Percentiles rank a stretch among this genome's conserved stretches.
Conservation (phyloP, 371 early-diverging fungal genomes). For the Mucor piriformis region DNA sequence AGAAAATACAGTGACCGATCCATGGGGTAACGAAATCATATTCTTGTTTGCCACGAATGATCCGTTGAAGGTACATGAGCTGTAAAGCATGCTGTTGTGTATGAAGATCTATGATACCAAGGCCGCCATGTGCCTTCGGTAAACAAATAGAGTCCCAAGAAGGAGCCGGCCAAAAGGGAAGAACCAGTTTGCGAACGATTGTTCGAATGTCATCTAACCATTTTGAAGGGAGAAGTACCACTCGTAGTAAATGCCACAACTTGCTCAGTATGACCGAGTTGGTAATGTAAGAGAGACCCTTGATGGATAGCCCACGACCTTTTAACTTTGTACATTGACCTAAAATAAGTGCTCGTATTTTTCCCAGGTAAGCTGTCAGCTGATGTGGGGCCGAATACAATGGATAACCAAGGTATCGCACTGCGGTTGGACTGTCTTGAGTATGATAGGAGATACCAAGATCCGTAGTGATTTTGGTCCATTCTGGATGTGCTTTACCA, state of each 20-base stretch:
- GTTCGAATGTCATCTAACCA: not conserved
- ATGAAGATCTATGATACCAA: not conserved
- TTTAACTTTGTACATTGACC: not conserved
- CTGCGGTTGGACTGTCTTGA: not conserved
- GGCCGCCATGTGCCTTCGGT: not conserved
- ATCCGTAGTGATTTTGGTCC: not conserved
- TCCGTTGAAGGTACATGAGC: not conserved
- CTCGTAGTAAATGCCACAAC: conserved; percentile 12
- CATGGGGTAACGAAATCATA: not conserved
- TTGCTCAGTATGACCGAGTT: conserved; percentile 13
- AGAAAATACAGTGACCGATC: not conserved
- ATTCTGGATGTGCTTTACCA: not conserved
- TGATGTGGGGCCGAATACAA: not conserved
- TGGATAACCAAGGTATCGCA: conserved; percentile 19
- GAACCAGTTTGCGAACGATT: not conserved
- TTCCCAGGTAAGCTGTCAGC: not conserved
- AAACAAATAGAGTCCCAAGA: not conserved
- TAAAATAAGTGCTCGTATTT: not conserved
- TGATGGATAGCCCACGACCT: not conserved
- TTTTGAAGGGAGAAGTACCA: not conserved
- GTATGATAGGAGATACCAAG: conserved; percentile 3
- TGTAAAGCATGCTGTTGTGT: conserved; percentile 1
- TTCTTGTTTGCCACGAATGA: not conserved
- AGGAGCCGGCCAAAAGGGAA: not conserved
- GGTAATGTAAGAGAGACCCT: conserved; percentile 6